Base-by-base conservation (phyloP, 169 alveolate genomes). In the Plasmodium falciparum region DNA sequence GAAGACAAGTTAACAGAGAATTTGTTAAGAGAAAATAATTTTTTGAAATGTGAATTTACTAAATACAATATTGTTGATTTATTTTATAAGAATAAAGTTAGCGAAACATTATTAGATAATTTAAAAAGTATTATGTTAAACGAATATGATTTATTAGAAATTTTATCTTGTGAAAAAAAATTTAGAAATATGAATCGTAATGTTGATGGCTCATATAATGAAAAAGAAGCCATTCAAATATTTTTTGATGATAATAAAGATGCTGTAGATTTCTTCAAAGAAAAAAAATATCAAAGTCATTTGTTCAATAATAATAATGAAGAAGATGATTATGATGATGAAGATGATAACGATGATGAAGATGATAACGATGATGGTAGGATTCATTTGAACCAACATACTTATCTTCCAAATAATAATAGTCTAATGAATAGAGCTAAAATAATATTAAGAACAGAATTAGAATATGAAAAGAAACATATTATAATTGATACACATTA, bases 201-300 rank as follows among this genome's bases (percentile, higher is more conserved):
- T 72, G 29, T 47, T 0, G 74, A 86, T 12, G 88, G 88, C 2
- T 86, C 73, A 0, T 72, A 56, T 49, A 72, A 61, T 50, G 61
- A 56, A n/a, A 86, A 86, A 11, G 88, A 86, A 65, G 92, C 92
- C 1, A 86, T 86, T 3, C 71, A 86, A 49, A 22, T 62, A 8
- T 86, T 86, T 33, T 86, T 86, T 54, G 92, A 86, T 17, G 92
- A 86, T 15, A 70, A 86, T 43, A 72, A 86, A 61, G 73, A 86
- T 50, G 73, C 88, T 20, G 12, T 86, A 2, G 78, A 72, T 24
- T 86, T 86, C 52, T 86, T 86, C 45, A 72, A 71, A 49, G 92
- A 86, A n/a, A 86, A 65, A 61, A 61, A 86, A n/a, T 33, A 26
- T 62, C 56, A 70, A 49, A 4, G 33, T 1, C 58, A 71, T 0